phyloP scores from a whole-genome alignment of 129 eudicot genomes.

The Silybum marianum region DNA sequence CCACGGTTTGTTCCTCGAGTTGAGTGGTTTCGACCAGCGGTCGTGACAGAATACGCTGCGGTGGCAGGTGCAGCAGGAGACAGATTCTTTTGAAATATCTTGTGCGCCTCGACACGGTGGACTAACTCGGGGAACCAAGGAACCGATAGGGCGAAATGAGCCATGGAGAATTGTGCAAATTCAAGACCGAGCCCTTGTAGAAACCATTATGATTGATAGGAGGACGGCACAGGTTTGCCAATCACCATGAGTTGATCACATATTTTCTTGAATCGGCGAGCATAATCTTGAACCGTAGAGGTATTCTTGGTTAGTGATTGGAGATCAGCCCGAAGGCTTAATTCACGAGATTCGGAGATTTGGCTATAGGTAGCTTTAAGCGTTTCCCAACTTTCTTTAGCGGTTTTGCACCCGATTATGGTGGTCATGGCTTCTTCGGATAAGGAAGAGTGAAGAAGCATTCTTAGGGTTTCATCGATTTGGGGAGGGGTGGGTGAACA shows the following conservation, averaged over 20 bases:
- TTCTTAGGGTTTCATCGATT: not conserved
- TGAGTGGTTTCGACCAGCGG: not conserved
- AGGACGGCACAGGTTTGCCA: not conserved
- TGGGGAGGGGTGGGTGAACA: not conserved
- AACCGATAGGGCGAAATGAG: not conserved
- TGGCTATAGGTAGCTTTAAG: not conserved
- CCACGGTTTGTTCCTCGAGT: not conserved
- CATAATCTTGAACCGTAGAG: not conserved
- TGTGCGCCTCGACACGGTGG: not conserved
- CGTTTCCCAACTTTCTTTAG: not conserved
- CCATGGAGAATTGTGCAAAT: not conserved
- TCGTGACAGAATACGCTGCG: not conserved
- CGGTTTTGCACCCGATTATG: not conserved
- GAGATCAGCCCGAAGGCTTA: not conserved
- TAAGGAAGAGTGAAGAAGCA: not conserved
- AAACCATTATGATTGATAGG: not conserved
- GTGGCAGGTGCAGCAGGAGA: not conserved
- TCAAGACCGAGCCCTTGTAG: not conserved
- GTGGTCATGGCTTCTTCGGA: not conserved
- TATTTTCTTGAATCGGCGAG: not conserved
- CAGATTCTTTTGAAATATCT: not conserved
- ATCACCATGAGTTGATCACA: slow-evolving; percentile 14
- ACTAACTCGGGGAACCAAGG: not conserved
- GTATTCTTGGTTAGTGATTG: not conserved
- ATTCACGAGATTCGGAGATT: not conserved